Base-by-base conservation (phyloP, 371 early-diverging fungal species). In the Mortierella sp. region DNA sequence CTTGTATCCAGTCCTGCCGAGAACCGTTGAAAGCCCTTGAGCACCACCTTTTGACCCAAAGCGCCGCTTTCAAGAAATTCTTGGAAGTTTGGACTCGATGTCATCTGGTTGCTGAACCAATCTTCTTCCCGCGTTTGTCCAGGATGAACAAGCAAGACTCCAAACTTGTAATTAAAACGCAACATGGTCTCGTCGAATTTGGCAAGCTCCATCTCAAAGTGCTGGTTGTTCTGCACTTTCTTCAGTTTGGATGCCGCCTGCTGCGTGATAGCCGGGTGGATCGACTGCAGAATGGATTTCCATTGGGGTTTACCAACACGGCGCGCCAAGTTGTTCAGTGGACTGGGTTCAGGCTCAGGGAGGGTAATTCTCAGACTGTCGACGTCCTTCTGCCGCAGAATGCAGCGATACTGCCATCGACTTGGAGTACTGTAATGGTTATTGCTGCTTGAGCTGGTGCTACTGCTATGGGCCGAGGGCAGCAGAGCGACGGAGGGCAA, bases 1-100 rank as follows among this genome's bases (percentile, higher is more conserved):
- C 86, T 85, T 11, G 90, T 89, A 75, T 95, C 95, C 41, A 95
- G 76, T 2, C 94, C 95, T 17, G 90, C 95, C 4, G 91, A 80
- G 82, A 91, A 95, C 6, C 93, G 92, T 53, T 88, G 82, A 82
- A 92, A 95, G 6, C 89, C 91, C 19, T 86, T 81, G 34, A 95
- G 78, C 47, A 86, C 83, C 15, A 94, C 88, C 19, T 84, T 87
- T 43, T 89, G 86, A 2, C 93, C 95, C 26, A 95, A 69, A 34
- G 87, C 90, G 8, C 76, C 76, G 27, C 70, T 64, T 23, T 82
- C 75, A 50, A 94, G 60, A 53, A 95, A 91, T 28, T 83, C 80
- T 26, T 87, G 80, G 63, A 90, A 92, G 6, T 79, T 79, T 0
- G 79, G 76, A 11, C 93, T 90, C 8, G 86, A 64, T 34, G 81